Percentiles rank a stretch among this genome's conserved stretches.
These are phyloP conservation scores for Musa troglodytarum DNA, from an alignment of 176 grass and related monocot genomes.

Conservation along the genomic window DNA sequence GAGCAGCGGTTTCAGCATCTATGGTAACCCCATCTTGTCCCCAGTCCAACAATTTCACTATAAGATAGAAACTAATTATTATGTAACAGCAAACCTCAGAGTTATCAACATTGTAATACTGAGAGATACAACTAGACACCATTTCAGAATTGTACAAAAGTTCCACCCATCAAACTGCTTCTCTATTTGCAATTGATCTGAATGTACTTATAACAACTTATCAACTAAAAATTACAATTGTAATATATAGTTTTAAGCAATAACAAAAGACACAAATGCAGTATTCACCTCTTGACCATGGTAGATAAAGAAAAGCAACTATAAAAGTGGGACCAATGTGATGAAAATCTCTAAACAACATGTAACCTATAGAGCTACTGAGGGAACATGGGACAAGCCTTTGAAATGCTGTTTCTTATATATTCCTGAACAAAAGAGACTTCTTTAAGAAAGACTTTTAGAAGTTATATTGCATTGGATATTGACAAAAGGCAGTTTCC, in stretches of 20 bases:
- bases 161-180: neutral
- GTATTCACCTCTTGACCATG: too few species aligned
- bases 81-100: neutral
- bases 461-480: neutral
- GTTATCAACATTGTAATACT: neutral
- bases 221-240: neutral
- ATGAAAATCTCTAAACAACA: neutral
- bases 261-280: too few species aligned
- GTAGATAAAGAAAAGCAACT: too few species aligned
- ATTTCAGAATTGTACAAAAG: neutral
- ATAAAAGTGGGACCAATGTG: too few species aligned
- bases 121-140: neutral
- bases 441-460: neutral
- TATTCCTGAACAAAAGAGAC: neutral
- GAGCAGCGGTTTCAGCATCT: conserved; percentile 32
- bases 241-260: neutral
- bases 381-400: neutral
- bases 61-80: conserved; percentile 17
- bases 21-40: conserved; percentile 31
- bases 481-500: too few species aligned
- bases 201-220: neutral
- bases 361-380: neutral
- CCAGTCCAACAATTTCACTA: conserved; percentile 88
- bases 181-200: neutral
- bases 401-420: too few species aligned